Evolutionary conservation across 2,329 filamentous ascomycete species (phyloP).

Genomic region (Sporothrix protearum): DNA sequence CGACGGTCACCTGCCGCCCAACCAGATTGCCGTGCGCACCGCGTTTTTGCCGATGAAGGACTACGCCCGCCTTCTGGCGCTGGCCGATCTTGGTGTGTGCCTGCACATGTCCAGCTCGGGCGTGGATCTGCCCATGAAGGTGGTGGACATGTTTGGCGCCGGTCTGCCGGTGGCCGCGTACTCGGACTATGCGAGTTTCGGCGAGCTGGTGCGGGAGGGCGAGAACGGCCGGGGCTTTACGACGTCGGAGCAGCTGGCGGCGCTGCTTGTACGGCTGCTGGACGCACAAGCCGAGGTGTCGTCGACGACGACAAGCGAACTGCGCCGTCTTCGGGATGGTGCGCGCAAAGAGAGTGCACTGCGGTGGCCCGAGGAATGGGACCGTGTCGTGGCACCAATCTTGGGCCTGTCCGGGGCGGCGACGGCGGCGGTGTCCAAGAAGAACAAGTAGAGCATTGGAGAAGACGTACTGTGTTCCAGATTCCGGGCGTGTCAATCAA

Average conservation of each 20-base stretch:
- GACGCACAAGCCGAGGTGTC: background rate
- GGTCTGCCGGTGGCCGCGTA: constrained; percentile 89
- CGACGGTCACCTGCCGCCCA: constrained; percentile 61
- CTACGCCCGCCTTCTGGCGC: constrained; percentile 79
- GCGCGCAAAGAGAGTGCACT: constrained; percentile 69
- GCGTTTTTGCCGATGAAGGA: constrained; percentile 81
- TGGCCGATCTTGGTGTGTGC: constrained; percentile 84
- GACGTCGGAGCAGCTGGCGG: constrained; percentile 62
- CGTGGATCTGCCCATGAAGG: constrained; percentile 97
- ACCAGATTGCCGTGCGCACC: constrained; percentile 70
- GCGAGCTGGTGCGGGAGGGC: constrained; percentile 83
- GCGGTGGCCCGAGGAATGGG: constrained; percentile 93
- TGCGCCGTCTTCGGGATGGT: constrained; percentile 49
- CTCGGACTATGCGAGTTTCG: constrained; percentile 79
- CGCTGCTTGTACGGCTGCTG: constrained; percentile 65
- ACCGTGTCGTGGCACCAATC: constrained; percentile 71
- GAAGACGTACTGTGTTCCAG: background rate
- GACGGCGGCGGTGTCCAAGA: constrained; percentile 18
- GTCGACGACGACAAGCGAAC: constrained; percentile 37
- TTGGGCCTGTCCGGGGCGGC: constrained; percentile 49
- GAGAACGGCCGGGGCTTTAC: constrained; percentile 83
- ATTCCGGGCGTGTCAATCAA: no score
- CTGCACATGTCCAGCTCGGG: constrained; percentile 91
- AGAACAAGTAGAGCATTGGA: background rate
- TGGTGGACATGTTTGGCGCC: constrained; percentile 97